Percentiles rank a stretch among this genome's conserved stretches.
Conservation (phyloP, 805 yeast species). For the Metschnikowia corniflorae region DNA sequence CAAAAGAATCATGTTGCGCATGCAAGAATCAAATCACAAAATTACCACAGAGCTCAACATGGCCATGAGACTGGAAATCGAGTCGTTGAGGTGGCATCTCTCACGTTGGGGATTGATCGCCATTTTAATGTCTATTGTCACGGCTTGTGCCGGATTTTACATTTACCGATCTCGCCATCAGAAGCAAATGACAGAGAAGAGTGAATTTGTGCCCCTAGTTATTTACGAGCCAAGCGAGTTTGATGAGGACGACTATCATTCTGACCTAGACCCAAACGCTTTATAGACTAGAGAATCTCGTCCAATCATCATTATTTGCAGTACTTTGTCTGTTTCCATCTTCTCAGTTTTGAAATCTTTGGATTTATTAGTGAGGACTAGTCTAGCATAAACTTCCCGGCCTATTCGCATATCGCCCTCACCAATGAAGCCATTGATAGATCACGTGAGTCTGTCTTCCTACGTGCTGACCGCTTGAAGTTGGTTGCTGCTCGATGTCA, state of each 20-base stretch:
- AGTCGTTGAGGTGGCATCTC: slow-evolving; percentile 87
- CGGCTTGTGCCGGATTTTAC: slow-evolving; percentile 50
- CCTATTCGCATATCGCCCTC: too few species aligned
- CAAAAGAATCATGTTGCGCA: slow-evolving; percentile 59
- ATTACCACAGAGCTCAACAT: slow-evolving; percentile 79
- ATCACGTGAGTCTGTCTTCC: too few species aligned
- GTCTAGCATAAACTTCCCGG: too few species aligned
- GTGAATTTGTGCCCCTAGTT: slow-evolving; percentile 42
- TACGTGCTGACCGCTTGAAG: too few species aligned
- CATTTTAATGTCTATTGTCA: slow-evolving; percentile 60
- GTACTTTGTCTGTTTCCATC: too few species aligned
- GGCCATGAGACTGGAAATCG: slow-evolving; percentile 82
- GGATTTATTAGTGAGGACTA: too few species aligned
- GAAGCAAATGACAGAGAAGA: slow-evolving; percentile 22
- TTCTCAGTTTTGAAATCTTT: too few species aligned
- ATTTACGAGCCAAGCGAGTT: slow-evolving; percentile 47
- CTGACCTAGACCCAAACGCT: slow-evolving; percentile 44
- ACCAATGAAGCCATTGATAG: too few species aligned
- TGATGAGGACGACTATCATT: slow-evolving; percentile 52
- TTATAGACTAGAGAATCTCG: slow-evolving; percentile 11
- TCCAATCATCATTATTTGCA: too few species aligned
- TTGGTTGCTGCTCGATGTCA: too few species aligned
- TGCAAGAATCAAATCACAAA: slow-evolving; percentile 81
- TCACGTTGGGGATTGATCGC: slow-evolving; percentile 85
- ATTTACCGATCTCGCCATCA: slow-evolving; percentile 32